Evolutionary conservation across 768 basidiomycete species (phyloP).

Genomic region (Candolleomyces eurysporus): DNA sequence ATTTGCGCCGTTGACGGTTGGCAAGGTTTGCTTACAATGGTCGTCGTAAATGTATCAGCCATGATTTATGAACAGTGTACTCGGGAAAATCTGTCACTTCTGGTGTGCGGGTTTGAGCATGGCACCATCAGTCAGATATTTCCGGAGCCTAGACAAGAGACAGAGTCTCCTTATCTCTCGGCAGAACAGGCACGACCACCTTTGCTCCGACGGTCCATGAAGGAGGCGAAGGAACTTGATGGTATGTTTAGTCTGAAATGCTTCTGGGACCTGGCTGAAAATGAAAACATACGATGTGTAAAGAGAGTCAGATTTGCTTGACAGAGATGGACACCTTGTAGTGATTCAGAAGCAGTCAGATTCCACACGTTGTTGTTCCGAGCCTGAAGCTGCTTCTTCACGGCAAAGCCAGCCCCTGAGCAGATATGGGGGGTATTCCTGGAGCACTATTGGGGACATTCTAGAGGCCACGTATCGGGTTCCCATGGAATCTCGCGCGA

Average conservation of each 20-base stretch:
- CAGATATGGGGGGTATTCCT: not conserved
- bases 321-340: not conserved
- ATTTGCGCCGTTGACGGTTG: too few species aligned
- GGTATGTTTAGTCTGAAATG: not conserved
- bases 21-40: too few species aligned
- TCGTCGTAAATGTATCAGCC: not conserved
- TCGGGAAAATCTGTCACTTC: not conserved
- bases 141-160: not conserved
- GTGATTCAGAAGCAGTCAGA: not conserved
- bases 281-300: not conserved
- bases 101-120: not conserved
- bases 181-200: too few species aligned
- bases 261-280: not conserved
- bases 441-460: too few species aligned
- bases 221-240: too few species aligned
- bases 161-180: not conserved
- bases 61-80: not conserved
- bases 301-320: not conserved
- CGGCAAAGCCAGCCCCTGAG: not conserved
- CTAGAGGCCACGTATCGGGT: too few species aligned
- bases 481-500: too few species aligned
- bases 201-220: too few species aligned
- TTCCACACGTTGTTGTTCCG: conserved; percentile 2
- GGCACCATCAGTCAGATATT: not conserved
- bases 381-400: not conserved